Evolutionary conservation across 2,329 filamentous ascomycete species (phyloP), one percentile per base, ranked within the genome.

Genomic region (Septoria petroselini): DNA sequence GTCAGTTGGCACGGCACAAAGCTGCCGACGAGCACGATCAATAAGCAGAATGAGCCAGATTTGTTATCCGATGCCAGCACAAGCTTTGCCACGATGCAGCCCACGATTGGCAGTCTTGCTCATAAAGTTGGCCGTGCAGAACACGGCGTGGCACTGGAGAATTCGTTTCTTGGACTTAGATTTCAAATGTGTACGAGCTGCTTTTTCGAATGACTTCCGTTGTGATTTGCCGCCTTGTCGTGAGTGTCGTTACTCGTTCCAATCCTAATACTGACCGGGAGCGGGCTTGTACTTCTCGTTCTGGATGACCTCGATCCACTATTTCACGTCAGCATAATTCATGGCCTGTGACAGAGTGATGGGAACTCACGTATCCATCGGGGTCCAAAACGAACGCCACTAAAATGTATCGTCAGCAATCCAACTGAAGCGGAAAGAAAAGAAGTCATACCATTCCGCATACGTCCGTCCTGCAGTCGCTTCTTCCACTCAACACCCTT

Each of bases 401-500:
- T 27, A 27, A 9, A n/a, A 9, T 27, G 9, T 27, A 5, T 27
- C 23, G 15, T 19, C 19, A 15, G n/a, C 2, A 11, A 25, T 27
- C 14, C 7, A 7, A 9, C 23, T 2, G 17, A 7, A 11, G 17
- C 19, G 18, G 27, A 11, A 4, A 11, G 4, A 17, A 6, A 25
- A 8, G 7, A 17, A 8, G 12, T 9, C 12, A 18, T 30, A 42
- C 40, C 23, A 58, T 93, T 88, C 78, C 88, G 91, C 91, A 96
- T 95, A 21, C 60, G 46, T 1, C 91, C 91, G 57, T 97, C 91
- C 1, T 88, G 95, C 54, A 97, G 77, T 58, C 88, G 80, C 83
- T 97, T 97, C 82, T 95, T 95, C 88, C 90, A 98, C 70, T 80
- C 84, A 48, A 91, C 86, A 4, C 85, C 81, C 65, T 88, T 74